Evolutionary conservation across 148 eudicot genomes (phyloP).

Genomic region (Camellia lanceoleosa): DNA sequence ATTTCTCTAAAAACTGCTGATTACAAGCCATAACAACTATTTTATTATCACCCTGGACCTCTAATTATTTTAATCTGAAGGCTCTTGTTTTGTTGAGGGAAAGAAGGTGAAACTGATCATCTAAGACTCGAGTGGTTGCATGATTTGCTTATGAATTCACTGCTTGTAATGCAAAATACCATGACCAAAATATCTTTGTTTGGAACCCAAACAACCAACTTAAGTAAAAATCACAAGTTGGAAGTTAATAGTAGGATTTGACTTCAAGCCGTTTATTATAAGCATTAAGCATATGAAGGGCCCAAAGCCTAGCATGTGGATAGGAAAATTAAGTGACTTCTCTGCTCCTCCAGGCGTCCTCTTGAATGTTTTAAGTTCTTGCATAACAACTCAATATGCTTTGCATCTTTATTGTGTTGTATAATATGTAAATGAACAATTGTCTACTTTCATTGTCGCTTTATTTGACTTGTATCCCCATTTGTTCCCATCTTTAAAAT

Average conservation of each 20-base stretch:
- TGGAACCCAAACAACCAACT: background rate
- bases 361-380: constrained; percentile 1
- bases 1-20: background rate
- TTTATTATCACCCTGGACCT: background rate
- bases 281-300: background rate
- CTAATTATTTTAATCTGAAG: background rate
- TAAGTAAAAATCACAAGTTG: background rate
- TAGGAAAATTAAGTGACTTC: background rate
- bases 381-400: background rate
- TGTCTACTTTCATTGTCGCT: background rate
- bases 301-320: background rate
- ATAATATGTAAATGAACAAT: background rate
- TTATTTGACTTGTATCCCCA: background rate
- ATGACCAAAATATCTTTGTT: background rate
- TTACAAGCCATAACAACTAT: background rate
- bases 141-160: background rate
- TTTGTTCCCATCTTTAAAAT: background rate
- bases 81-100: background rate
- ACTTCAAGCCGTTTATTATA: background rate
- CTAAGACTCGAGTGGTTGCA: background rate
- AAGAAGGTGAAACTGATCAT: background rate
- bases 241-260: background rate
- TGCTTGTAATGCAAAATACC: background rate
- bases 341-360: background rate
- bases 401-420: background rate